A percentile compares a stretch with the other conserved stretches of the same genome.
Evolutionary conservation across 1,284 basidiomycete species (phyloP).

Genomic region (Papiliotrema laurentii): DNA sequence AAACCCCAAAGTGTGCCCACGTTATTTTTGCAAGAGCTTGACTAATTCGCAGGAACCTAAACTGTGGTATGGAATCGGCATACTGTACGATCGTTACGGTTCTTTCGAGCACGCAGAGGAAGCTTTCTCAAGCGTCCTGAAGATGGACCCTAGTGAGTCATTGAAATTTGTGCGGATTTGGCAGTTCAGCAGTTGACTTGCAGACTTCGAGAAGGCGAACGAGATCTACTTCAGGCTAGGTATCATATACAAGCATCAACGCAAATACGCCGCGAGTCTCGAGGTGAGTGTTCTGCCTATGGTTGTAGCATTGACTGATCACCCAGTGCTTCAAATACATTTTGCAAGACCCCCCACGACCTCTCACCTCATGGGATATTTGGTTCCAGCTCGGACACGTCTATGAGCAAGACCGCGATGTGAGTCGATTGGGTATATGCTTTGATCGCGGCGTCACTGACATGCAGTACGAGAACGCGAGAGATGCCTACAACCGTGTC

Average conservation of each 20-base stretch:
- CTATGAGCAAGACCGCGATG: slow-evolving; percentile 78
- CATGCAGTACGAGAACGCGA: slow-evolving; percentile 74
- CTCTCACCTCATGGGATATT: slow-evolving; percentile 94
- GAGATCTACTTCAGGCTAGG: slow-evolving; percentile 97
- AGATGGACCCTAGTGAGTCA: slow-evolving; percentile 84
- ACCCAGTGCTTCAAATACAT: slow-evolving; percentile 88
- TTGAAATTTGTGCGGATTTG: background rate
- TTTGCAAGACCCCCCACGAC: slow-evolving; percentile 87
- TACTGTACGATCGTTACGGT: slow-evolving; percentile 96
- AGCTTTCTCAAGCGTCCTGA: slow-evolving; percentile 90
- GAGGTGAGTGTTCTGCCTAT: slow-evolving; percentile 48
- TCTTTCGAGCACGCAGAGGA: slow-evolving; percentile 98
- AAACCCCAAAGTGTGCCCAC: slow-evolving; percentile 74
- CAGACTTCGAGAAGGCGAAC: slow-evolving; percentile 97
- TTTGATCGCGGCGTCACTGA: slow-evolving; percentile 7
- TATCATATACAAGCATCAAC: slow-evolving; percentile 99
- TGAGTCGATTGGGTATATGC: slow-evolving; percentile 54
- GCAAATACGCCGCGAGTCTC: slow-evolving; percentile 79
- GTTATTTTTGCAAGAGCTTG: slow-evolving; percentile 1
- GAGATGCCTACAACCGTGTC: slow-evolving; percentile 96
- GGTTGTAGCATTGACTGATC: background rate
- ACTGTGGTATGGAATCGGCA: slow-evolving; percentile 99
- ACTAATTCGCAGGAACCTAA: slow-evolving; percentile 80
- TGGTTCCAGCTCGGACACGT: slow-evolving; percentile 99
- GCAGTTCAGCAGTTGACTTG: background rate